A percentile compares a stretch with the other conserved stretches of the same genome.
phyloP scores from a whole-genome alignment of 495 filamentous ascomycete genomes.

The Neurospora africana region DNA sequence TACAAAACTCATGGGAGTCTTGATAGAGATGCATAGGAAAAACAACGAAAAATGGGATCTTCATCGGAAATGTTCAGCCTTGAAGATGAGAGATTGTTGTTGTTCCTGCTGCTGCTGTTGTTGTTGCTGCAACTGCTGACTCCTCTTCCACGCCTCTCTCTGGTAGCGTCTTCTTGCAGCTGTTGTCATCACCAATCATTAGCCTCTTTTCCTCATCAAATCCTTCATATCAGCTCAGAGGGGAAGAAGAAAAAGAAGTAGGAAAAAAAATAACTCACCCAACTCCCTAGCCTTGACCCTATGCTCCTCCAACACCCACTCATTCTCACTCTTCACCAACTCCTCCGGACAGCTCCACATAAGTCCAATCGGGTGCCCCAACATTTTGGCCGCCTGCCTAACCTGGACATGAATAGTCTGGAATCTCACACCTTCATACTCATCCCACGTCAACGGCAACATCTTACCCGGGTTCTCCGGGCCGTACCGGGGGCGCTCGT shows the following conservation, averaged over 20 bases:
- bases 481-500: background rate
- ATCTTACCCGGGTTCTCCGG: background rate
- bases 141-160: background rate
- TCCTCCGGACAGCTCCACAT: slow-evolving; percentile 31
- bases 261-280: slow-evolving; percentile 20
- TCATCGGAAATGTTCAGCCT: background rate
- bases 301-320: slow-evolving; percentile 24
- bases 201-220: background rate
- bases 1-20: background rate
- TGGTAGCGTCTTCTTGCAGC: background rate
- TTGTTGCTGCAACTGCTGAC: background rate
- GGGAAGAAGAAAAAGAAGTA: background rate
- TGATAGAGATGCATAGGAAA: background rate
- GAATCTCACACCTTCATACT: background rate
- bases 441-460: background rate
- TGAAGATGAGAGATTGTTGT: background rate
- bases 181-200: background rate
- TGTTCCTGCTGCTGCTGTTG: background rate
- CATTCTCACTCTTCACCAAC: slow-evolving; percentile 20
- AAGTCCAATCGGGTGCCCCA: slow-evolving; percentile 7
- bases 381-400: slow-evolving; percentile 4
- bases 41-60: background rate
- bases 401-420: background rate
- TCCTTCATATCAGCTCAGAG: too few relatives aligned
- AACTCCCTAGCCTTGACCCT: slow-evolving; percentile 16